Conservation (phyloP, 768 basidiomycete species). For the Lactarius sanguifluus region DNA sequence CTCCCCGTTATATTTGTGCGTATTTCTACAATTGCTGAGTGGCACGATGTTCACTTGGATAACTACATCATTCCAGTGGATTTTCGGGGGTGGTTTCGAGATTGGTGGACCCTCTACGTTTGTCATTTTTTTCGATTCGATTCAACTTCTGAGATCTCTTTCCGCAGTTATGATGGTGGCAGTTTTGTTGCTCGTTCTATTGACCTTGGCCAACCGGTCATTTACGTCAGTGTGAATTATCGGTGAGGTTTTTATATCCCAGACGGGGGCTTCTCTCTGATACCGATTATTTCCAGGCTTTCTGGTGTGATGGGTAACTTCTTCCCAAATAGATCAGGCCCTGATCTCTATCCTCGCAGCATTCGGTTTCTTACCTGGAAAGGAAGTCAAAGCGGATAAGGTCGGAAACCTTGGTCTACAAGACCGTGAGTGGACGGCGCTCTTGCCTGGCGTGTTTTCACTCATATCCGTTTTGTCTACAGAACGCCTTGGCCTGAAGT, state of each 20-base stretch:
- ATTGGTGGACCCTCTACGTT: slow-evolving; percentile 22
- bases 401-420: slow-evolving; percentile 65
- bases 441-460: not conserved
- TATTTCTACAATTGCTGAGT: not conserved
- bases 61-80: slow-evolving; percentile 27
- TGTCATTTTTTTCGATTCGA: not conserved
- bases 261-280: not conserved
- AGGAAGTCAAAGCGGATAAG: slow-evolving; percentile 52
- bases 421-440: slow-evolving; percentile 48
- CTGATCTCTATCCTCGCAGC: slow-evolving; percentile 30
- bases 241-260: slow-evolving; percentile 23
- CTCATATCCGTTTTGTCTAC: slow-evolving; percentile 3
- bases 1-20: slow-evolving; percentile 34
- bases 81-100: slow-evolving; percentile 32
- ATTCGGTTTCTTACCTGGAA: slow-evolving; percentile 52
- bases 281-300: slow-evolving; percentile 9
- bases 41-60: not conserved
- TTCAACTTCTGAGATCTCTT: not conserved
- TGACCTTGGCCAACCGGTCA: slow-evolving; percentile 30
- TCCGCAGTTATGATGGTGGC: slow-evolving; percentile 30
- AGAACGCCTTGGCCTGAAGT: slow-evolving; percentile 59
- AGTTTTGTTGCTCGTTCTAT: slow-evolving; percentile 32
- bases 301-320: slow-evolving; percentile 19
- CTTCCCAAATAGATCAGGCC: too few species aligned
- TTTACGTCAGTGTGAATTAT: slow-evolving; percentile 36